phyloP scores from a whole-genome alignment of 164 flowering plant species.

The grape (Vitis vinifera) region ASM3070453v1 NC_081805.1:10250001-10250500 shows the following conservation, averaged over 20 bases:
- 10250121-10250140: background rate
- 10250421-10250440: no score
- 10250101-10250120: background rate
- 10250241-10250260: background rate
- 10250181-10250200: slow-evolving; percentile 1
- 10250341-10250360: slow-evolving; percentile 81
- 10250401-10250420: background rate
- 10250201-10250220: slow-evolving; percentile 10
- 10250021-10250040: no score
- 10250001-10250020: no score
- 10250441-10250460: no score
- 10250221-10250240: background rate
- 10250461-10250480: no score
- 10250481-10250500: no score
- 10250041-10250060: no score
- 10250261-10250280: slow-evolving; percentile 10
- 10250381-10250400: background rate
- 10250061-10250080: no score
- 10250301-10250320: slow-evolving; percentile 12
- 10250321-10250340: slow-evolving; percentile 65
- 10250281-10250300: background rate
- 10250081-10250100: background rate
- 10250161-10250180: background rate
- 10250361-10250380: slow-evolving; percentile 36
- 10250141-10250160: background rate